Percentiles rank a stretch among this genome's conserved stretches.
These are phyloP conservation scores for Gynostemma pentaphyllum DNA, from an alignment of 306 rosid genomes.

Conservation along the genomic window DNA sequence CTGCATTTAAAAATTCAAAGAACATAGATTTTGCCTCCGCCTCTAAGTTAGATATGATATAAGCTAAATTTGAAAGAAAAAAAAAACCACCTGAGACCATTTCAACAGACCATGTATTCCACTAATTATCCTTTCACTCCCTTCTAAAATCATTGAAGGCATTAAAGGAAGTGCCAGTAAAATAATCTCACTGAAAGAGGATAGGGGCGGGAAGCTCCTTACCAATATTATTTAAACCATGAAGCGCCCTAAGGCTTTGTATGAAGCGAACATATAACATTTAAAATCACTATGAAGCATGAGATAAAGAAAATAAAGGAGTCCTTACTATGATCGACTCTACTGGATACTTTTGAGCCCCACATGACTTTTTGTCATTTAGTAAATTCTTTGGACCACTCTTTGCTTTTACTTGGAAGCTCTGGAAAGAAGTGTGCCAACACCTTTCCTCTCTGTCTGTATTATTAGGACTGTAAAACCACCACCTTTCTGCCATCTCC, in stretches of 20 bases:
- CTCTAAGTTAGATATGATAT: neutral
- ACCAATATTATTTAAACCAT: too few relatives aligned
- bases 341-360: conserved; percentile 40
- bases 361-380: conserved; percentile 29
- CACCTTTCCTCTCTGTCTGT: conserved; percentile 69
- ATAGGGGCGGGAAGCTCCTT: neutral
- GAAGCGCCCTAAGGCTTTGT: too few relatives aligned
- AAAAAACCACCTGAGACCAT: neutral
- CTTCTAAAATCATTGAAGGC: neutral
- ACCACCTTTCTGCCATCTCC: conserved; percentile 62
- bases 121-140: too few relatives aligned
- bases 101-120: neutral
- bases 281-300: too few relatives aligned
- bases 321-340: conserved; percentile 59
- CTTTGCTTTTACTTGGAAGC: conserved; percentile 58
- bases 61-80: neutral
- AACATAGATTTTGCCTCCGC: neutral
- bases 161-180: neutral
- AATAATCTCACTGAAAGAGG: neutral
- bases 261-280: too few relatives aligned
- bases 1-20: neutral
- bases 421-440: conserved; percentile 77
- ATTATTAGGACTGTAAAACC: conserved; percentile 46
- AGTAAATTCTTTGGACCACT: conserved; percentile 34
- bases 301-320: neutral